Evolutionary conservation across 805 yeast species (phyloP), one percentile per base, ranked within the genome.

Genomic region (Pichia sporocuriosa): DNA sequence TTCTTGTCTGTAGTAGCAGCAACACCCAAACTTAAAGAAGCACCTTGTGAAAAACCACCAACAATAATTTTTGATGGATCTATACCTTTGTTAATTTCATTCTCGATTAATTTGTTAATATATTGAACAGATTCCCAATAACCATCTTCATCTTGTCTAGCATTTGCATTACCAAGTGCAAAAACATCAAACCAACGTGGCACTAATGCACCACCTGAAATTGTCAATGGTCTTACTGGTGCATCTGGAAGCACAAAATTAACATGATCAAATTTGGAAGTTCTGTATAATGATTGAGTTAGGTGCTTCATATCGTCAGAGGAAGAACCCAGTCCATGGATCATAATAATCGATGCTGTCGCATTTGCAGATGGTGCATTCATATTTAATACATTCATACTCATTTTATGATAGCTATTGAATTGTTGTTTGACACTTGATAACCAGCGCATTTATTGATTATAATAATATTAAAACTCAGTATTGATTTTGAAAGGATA

Each of bases 1-100:
- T 82, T 83, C 42, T 65, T 57, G 16, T 79, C 78, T 25, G 70
- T 58, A 10, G 72, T 60, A 0, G 80, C 67, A 19, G 76, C 68
- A 13, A 81, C 58, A 19, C 84, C 86, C 45, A 84, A 65, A 1
- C 93, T 65, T 10, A 90, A 46, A 2, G 95, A 88, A 37, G 87
- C 94, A 42, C 98, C 98, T 64, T 93, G 98, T 4, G 94, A 82
- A 58, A 93, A 93, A 0, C 98, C 98, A 27, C 97, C 97, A 43
- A 93, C 67, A n/a, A 93, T 67, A 35, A 93, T 83, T 40, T 83
- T 75, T 15, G 76, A 77, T 0, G 82, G 67, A 4, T 75, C 69
- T 27, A 84, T 72, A 9, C 81, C 77, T 6, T 53, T 51, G 8
- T 72, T 73, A 13, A 73, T 65, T 50, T 81, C 78, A 42, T 77